phyloP scores from a whole-genome alignment of 2,329 filamentous ascomycete genomes.

The Phialophora verrucosa region DNA sequence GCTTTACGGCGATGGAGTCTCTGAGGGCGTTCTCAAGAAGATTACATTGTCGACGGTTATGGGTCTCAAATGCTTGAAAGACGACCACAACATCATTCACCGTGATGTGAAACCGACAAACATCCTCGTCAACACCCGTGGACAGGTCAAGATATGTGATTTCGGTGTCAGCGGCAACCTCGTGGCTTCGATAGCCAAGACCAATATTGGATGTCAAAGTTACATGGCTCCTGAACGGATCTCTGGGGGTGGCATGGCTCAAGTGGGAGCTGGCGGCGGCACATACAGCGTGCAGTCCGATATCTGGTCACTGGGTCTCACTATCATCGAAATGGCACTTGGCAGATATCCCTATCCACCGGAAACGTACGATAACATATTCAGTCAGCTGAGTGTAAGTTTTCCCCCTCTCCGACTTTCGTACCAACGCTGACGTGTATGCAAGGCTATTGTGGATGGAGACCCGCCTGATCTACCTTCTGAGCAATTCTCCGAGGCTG shows the following conservation, averaged over 20 bases:
- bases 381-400: constrained; percentile 94
- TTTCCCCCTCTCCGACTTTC: constrained; percentile 13
- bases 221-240: constrained; percentile 99
- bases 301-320: constrained; percentile 94
- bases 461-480: constrained; percentile 87
- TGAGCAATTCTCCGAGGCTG: constrained; percentile 76
- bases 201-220: constrained; percentile 97
- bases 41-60: constrained; percentile 88
- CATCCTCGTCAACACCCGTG: constrained; percentile 85
- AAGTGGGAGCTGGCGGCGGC: constrained; percentile 72
- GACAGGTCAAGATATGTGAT: constrained; percentile 97
- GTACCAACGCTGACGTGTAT: constrained; percentile 28
- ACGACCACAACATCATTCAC: constrained; percentile 99
- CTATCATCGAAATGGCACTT: constrained; percentile 93
- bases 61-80: constrained; percentile 90
- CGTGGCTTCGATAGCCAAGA: constrained; percentile 96
- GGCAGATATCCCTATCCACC: constrained; percentile 95
- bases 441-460: constrained; percentile 92
- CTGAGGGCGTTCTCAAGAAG: constrained; percentile 85
- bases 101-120: constrained; percentile 99
- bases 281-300: constrained; percentile 98
- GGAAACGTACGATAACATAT: constrained; percentile 97
- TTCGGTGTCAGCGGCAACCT: constrained; percentile 97
- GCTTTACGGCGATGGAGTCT: constrained; percentile 86
- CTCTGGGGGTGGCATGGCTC: constrained; percentile 79